Evolutionary conservation across 352 stramenopile species (phyloP).

Genomic region (Globisporangium takayamanum): DNA sequence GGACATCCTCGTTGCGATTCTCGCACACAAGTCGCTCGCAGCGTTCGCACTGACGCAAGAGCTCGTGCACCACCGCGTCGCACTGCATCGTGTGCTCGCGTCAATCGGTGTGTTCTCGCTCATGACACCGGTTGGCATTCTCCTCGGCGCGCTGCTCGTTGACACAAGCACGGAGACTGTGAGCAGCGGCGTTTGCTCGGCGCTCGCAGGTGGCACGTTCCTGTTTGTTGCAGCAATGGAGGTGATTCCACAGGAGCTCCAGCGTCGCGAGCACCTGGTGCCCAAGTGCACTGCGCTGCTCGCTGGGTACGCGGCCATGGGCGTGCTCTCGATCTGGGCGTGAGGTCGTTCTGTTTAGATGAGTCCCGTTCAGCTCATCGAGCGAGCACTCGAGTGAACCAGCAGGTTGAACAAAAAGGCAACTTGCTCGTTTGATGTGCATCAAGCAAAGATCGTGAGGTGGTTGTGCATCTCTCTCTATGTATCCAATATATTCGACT

Average conservation of each 20-base stretch:
- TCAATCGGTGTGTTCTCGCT: constrained; percentile 57
- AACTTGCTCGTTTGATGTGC: not conserved
- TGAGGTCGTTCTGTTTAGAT: constrained; percentile 9
- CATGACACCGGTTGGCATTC: constrained; percentile 71
- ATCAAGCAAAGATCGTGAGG: not conserved
- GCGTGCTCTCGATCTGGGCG: constrained; percentile 65
- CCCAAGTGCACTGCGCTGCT: constrained; percentile 55
- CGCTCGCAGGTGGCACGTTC: constrained; percentile 76
- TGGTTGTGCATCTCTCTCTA: not conserved
- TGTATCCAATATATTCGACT: not conserved
- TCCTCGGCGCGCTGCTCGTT: constrained; percentile 50
- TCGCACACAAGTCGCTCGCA: constrained; percentile 80
- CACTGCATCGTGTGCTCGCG: constrained; percentile 27
- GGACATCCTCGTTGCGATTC: constrained; percentile 72
- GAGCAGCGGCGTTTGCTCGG: constrained; percentile 56
- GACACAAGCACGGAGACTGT: constrained; percentile 34
- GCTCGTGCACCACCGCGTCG: constrained; percentile 54
- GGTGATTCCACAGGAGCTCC: constrained; percentile 74
- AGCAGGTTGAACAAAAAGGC: not conserved
- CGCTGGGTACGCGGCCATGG: constrained; percentile 52
- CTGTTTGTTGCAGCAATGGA: constrained; percentile 79
- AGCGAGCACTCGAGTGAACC: not conserved
- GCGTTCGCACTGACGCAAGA: constrained; percentile 70
- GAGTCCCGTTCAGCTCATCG: too few relatives aligned
- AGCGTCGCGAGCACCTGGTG: constrained; percentile 38